Percentiles rank a stretch among this genome's conserved stretches.
These are phyloP conservation scores for Daldinia vernicosa DNA, from an alignment of 495 filamentous ascomycete genomes.

Conservation along the genomic window DNA sequence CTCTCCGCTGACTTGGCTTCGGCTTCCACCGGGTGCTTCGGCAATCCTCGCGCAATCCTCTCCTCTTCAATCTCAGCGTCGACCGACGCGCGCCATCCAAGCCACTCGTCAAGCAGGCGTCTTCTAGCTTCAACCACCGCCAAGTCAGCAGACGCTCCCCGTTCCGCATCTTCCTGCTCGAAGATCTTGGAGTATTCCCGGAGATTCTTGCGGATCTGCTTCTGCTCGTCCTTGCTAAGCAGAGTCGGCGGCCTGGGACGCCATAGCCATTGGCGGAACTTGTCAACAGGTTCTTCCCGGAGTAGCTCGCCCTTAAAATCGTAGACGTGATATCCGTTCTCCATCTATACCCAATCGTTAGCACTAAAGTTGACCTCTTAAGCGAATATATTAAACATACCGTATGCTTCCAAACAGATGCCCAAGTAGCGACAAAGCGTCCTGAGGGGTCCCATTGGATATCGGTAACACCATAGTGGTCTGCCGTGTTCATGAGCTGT, in stretches of 20 bases:
- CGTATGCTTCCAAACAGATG: conserved; percentile 92
- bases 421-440: conserved; percentile 89
- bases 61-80: conserved; percentile 79
- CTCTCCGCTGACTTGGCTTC: conserved; percentile 63
- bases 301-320: conserved; percentile 91
- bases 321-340: conserved; percentile 98
- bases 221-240: conserved; percentile 93
- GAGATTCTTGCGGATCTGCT: conserved; percentile 96
- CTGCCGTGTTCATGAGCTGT: conserved; percentile 87
- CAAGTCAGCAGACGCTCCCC: conserved; percentile 89
- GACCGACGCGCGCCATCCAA: conserved; percentile 79
- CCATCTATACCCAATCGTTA: conserved; percentile 74
- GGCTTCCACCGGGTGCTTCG: conserved; percentile 68
- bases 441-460: conserved; percentile 98
- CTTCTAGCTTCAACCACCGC: conserved; percentile 90
- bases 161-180: conserved; percentile 92
- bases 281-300: conserved; percentile 91
- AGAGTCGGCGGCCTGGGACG: conserved; percentile 89
- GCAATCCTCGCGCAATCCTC: conserved; percentile 70
- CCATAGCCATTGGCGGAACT: conserved; percentile 97
- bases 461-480: conserved; percentile 97
- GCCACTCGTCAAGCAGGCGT: conserved; percentile 86
- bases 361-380: conserved; percentile 25
- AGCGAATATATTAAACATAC: conserved; percentile 62
- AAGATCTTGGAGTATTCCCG: conserved; percentile 94